phyloP scores from a whole-genome alignment of 2,329 filamentous ascomycete genomes.

The Fusarium dlaminii region DNA sequence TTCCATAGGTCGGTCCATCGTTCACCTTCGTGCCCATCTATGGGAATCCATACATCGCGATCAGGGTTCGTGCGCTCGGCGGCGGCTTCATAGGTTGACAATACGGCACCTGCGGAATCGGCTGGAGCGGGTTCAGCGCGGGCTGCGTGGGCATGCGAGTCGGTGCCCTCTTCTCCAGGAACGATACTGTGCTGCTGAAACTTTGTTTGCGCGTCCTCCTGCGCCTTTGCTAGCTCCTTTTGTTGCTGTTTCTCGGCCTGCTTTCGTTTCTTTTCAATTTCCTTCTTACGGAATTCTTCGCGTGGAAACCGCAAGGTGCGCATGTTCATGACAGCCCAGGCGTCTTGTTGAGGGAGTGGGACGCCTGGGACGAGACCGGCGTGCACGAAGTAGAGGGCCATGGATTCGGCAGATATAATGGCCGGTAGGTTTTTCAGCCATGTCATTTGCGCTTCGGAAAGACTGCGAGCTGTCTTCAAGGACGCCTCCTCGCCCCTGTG shows the following conservation, averaged over 20 bases:
- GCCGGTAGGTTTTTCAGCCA: constrained; percentile 80
- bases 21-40: constrained; percentile 61
- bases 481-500: constrained; percentile 51
- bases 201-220: constrained; percentile 11
- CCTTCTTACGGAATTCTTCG: constrained; percentile 51
- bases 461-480: constrained; percentile 65
- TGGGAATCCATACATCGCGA: constrained; percentile 48
- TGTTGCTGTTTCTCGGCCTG: constrained; percentile 35
- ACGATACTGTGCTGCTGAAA: constrained; percentile 10
- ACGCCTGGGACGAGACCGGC: constrained; percentile 84
- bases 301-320: constrained; percentile 73
- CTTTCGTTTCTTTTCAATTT: constrained; percentile 39
- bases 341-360: constrained; percentile 74
- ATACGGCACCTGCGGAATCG: not conserved
- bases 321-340: constrained; percentile 92
- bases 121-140: constrained; percentile 9
- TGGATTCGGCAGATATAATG: constrained; percentile 76
- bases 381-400: constrained; percentile 79
- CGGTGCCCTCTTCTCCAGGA: not conserved
- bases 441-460: constrained; percentile 66
- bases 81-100: not conserved
- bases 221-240: constrained; percentile 26
- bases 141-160: not conserved
- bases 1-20: constrained; percentile 76
- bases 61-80: constrained; percentile 37